Base-by-base conservation (phyloP, 1,139 yeast species). In the Kluyveromyces sp. region DNA sequence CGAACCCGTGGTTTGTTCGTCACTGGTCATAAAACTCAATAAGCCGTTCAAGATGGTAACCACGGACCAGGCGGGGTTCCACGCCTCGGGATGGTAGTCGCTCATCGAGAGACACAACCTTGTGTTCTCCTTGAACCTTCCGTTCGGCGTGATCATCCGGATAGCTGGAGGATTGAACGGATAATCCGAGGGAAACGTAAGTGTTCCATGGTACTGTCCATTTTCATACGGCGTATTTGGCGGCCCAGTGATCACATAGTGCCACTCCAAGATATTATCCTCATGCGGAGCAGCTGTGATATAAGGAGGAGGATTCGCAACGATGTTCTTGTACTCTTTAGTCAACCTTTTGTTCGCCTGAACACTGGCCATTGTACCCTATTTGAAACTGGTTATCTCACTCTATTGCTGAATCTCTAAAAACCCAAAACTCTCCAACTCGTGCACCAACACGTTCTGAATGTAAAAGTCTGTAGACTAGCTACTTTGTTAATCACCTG, bases 11-110 rank as follows among this genome's bases (percentile, higher is more conserved):
- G 82, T 75, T 32, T 69, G 63, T 46, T 77, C 82, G 41, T 69
- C 68, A 12, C 79, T 71, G 1, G 82, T 77, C 96, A 88, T 88
- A 57, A 88, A 88, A 58, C 95, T 83, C 52, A 88, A 68, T 40
- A 88, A 67, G 0, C 96, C 96, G 6, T 81, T 84, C 54, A 88
- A 70, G 18, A 88, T 88, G 0, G 96, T 86, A 22, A 86, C 72
- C 17, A 88, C 96, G 44, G 87, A 80, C 96, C 96, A 88, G 3
- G 94, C 87, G 1, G 96, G 96, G 62, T 88, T 87, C 96, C 96
- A 88, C 1, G 84, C 70, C 61, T 86, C 92, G 7, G 96, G 96
- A 56, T 89, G 97, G 63, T 79, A 88, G 61, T 89, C 96, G 55
- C 92, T 81, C 80, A 89, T 88, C 35, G 88, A 80, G 41, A 89